Evolutionary conservation across 2,329 filamentous ascomycete genomes (phyloP), one percentile per base, ranked within the genome.

Genomic region (Xylaria polymorpha): DNA sequence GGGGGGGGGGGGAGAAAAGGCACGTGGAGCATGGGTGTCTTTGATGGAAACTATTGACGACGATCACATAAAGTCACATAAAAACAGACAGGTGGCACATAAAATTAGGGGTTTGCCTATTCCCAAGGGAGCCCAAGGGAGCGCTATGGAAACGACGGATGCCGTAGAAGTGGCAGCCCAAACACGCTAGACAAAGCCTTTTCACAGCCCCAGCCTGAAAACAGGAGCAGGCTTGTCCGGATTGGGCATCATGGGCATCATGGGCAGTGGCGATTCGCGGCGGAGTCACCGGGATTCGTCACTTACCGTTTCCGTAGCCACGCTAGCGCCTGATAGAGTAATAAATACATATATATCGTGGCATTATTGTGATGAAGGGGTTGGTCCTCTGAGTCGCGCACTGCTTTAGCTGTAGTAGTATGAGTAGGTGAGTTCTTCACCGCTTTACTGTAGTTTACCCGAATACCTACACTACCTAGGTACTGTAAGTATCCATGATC

Each of bases 11-110:
- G 15, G n/a, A n/a, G n/a, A 48, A 37, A 29, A 29, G 56, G 59
- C 67, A 69, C 63, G 64, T 67, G 63, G 63, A 50, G 39, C 44
- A 58, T 53, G 62, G 50, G 39, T 29, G 25, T 44, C 55, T 65
- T 37, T n/a, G n/a, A 22, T 35, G 37, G 35, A 37, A 57, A 57
- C 46, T 39, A 39, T 35, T 44, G 18, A 43, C 25, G 50, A 43
- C 22, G 41, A 65, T 44, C 46, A 50, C 55, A 41, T 43, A 29
- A 29, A 29, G 25, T 29, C 25, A 29, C 25, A 29, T 29, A 29
- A 29, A 29, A 53, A 32, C 25, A n/a, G 10, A n/a, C 7, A 32
- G 12, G 25, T 18, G 32, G 25, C 50, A 53, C 25, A 18, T 53
- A 35, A 53, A 53, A 53, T 53, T 53, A 53, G 50, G 50, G 50